Percentiles rank a stretch among this genome's conserved stretches.
phyloP scores from a whole-genome alignment of 352 stramenopile genomes.

The Phytopythium vexans region DNA sequence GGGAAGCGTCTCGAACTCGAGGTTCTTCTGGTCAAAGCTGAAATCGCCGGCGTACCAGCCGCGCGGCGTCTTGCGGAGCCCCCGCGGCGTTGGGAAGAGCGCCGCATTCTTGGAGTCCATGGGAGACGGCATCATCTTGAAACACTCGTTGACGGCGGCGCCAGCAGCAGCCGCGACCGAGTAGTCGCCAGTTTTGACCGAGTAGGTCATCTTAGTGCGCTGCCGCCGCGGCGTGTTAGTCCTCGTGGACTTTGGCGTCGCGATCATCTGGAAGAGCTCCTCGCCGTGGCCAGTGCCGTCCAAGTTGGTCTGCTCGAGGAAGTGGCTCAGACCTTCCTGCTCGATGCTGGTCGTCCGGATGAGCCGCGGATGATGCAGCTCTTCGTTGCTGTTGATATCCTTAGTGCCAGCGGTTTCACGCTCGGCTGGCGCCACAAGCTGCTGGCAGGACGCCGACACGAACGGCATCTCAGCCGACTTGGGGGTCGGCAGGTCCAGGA shows the following conservation, averaged over 20 bases:
- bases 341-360: constrained; percentile 70
- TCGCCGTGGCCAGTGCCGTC: constrained; percentile 17
- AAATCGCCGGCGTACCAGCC: constrained; percentile 15
- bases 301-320: constrained; percentile 66
- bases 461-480: constrained; percentile 44
- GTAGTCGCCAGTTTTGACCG: background rate
- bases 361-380: constrained; percentile 52
- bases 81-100: constrained; percentile 24
- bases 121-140: constrained; percentile 29
- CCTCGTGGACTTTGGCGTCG: constrained; percentile 8
- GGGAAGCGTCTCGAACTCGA: constrained; percentile 70
- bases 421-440: constrained; percentile 13
- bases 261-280: constrained; percentile 24
- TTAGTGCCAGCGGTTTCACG: constrained; percentile 11
- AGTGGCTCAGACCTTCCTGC: constrained; percentile 73
- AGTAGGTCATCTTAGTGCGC: background rate
- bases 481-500: constrained; percentile 71
- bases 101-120: constrained; percentile 6
- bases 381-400: constrained; percentile 5
- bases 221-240: background rate
- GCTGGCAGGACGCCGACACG: constrained; percentile 16
- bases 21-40: constrained; percentile 43
- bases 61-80: constrained; percentile 21
- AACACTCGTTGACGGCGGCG: constrained; percentile 52
- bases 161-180: constrained; percentile 21